Evolutionary conservation across 2,329 filamentous ascomycete genomes (phyloP), one percentile per base, ranked within the genome.

Genomic region (Sclerotinia nivalis): DNA sequence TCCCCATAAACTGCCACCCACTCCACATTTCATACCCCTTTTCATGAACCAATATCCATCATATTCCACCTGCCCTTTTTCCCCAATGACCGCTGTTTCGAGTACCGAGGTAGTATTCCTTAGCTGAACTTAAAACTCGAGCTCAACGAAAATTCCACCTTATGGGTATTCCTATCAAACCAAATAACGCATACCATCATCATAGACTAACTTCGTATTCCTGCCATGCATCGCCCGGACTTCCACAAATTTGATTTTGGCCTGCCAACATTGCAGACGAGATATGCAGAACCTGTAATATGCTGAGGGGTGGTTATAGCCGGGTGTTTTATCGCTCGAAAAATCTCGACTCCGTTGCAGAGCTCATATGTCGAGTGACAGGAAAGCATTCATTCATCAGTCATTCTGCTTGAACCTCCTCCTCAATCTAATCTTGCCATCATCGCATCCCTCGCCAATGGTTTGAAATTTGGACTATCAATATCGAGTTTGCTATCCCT

Each of bases 391-490:
- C 75, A 76, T 75, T 79, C 76, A 69, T 79, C 72, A 76, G 73
- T 79, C 73, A 73, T 76, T 22, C 69, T 70, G 70, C 68, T 62
- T 69, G 55, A 72, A 40, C 58, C 65, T 67, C 70, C 25, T 37
- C 37, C 82, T 94, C 91, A 99, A 83, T 99, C 96, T 82, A 99
- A 86, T 82, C 94, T 93, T 71, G 96, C 96, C 84, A 97, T 93
- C 96, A 99, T 98, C 81, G 97, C 93, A 78, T 96, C 91, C 85
- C 93, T 97, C 78, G 91, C 85, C 84, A 99, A 86, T 59, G 95
- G 95, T 76, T 89, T 93, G 82, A 99, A 92, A 81, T 94, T 94
- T 82, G 97, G 93, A 78, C 97, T 93, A 80, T 98, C 94, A 75
- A 99, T 87, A 49, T 69, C 60, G 13, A 64, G 58, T 49, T 69